phyloP scores from a whole-genome alignment of 441 rosid genomes.

The Dalechampia spathulata region DNA sequence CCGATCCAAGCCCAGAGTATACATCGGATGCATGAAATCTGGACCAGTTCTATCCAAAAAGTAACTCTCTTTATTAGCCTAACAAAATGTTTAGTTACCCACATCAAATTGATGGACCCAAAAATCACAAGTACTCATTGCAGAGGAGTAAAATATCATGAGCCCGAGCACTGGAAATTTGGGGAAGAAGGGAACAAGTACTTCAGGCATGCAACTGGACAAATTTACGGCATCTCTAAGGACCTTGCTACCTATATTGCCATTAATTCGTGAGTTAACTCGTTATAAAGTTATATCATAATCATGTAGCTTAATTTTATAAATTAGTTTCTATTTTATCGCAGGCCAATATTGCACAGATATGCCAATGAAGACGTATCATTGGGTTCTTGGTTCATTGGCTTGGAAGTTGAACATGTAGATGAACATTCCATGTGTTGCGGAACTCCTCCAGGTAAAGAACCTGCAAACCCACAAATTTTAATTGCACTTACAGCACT shows the following conservation, averaged over 20 bases:
- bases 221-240: constrained; percentile 74
- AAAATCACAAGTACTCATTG: neutral
- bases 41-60: constrained; percentile 76
- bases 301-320: too few relatives aligned
- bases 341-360: constrained; percentile 68
- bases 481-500: neutral
- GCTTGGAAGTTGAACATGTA: constrained; percentile 76
- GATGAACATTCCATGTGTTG: constrained; percentile 84
- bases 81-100: neutral
- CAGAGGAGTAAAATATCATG: constrained; percentile 72
- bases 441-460: constrained; percentile 71
- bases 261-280: constrained; percentile 44
- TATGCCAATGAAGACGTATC: constrained; percentile 93
- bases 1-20: constrained; percentile 56
- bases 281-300: neutral
- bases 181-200: constrained; percentile 88
- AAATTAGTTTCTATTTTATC: neutral
- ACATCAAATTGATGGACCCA: too few relatives aligned
- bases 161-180: constrained; percentile 86
- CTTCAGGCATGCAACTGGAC: constrained; percentile 87
- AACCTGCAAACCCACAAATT: too few relatives aligned
- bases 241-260: constrained; percentile 79
- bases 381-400: constrained; percentile 72
- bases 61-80: constrained; percentile 26
- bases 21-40: constrained; percentile 94